phyloP scores from a whole-genome alignment of 805 yeast species.

The Candida mattraensis region DNA sequence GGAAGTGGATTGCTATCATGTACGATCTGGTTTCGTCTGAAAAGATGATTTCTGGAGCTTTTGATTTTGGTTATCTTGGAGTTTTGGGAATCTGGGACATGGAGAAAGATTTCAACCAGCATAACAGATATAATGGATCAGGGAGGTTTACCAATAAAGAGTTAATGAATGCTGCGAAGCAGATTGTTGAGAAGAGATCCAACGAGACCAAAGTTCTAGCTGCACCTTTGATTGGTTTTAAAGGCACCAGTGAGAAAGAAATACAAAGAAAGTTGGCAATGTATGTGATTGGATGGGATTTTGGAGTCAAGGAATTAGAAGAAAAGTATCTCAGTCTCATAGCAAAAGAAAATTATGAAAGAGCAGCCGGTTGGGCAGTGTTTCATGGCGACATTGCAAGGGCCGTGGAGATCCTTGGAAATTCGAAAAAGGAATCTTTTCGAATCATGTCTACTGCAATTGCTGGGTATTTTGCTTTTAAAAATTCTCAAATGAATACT shows the following conservation, averaged over 20 bases:
- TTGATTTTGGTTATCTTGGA: slow-evolving; percentile 86
- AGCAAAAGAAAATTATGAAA: slow-evolving; percentile 61
- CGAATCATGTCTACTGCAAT: slow-evolving; percentile 89
- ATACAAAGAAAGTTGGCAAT: slow-evolving; percentile 76
- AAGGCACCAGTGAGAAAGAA: slow-evolving; percentile 48
- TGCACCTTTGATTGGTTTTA: slow-evolving; percentile 39
- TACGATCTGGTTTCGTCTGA: slow-evolving; percentile 62
- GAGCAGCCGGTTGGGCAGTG: slow-evolving; percentile 98
- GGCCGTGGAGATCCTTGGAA: slow-evolving; percentile 76
- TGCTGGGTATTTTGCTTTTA: slow-evolving; percentile 80
- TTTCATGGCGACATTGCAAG: slow-evolving; percentile 84
- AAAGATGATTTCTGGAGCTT: slow-evolving; percentile 62
- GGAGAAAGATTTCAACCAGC: slow-evolving; percentile 48
- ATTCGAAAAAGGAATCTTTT: slow-evolving; percentile 69
- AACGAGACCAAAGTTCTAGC: slow-evolving; percentile 50
- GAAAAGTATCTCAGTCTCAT: slow-evolving; percentile 59
- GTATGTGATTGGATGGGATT: slow-evolving; percentile 89
- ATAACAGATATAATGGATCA: slow-evolving; percentile 44
- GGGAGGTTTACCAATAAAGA: slow-evolving; percentile 38
- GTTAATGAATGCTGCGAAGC: slow-evolving; percentile 49
- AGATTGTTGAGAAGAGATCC: slow-evolving; percentile 44
- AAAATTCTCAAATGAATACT: slow-evolving; percentile 56
- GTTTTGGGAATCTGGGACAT: slow-evolving; percentile 90
- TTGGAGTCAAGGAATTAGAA: slow-evolving; percentile 73
- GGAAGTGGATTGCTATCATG: slow-evolving; percentile 89